phyloP scores from a whole-genome alignment of 1,284 basidiomycete genomes.

The Papiliotrema laurentii region DNA sequence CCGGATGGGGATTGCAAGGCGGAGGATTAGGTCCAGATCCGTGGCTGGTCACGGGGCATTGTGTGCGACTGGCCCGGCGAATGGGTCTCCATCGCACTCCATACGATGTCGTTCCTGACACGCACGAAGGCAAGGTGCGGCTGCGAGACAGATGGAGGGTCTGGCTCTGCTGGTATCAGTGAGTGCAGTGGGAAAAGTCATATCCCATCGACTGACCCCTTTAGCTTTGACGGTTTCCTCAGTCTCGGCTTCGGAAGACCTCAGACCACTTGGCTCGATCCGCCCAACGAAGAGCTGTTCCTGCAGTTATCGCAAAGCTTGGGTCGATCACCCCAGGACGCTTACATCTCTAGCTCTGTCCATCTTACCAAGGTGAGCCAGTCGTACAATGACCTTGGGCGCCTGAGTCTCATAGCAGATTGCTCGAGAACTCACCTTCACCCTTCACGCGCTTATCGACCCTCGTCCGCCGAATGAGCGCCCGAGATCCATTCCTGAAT shows the following conservation, averaged over 20 bases:
- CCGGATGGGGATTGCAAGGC: conserved; percentile 21
- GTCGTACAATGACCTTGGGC: not conserved
- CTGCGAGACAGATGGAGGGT: conserved; percentile 10
- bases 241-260: conserved; percentile 20
- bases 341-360: conserved; percentile 17
- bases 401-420: conserved; percentile 8
- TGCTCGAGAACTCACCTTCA: conserved; percentile 13
- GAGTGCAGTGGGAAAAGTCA: not conserved
- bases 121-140: conserved; percentile 2
- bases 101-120: not conserved
- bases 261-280: conserved; percentile 9
- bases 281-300: conserved; percentile 8
- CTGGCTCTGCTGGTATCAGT: conserved; percentile 19
- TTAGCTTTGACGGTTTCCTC: conserved; percentile 17
- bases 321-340: conserved; percentile 3
- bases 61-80: conserved; percentile 9
- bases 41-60: conserved; percentile 24
- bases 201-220: not conserved
- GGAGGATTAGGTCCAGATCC: conserved; percentile 22
- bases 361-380: conserved; percentile 12
- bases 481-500: conserved; percentile 5
- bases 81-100: conserved; percentile 10
- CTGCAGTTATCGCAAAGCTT: conserved; percentile 1
- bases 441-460: conserved; percentile 10
- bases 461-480: not conserved